These are phyloP conservation scores for Kurtzmaniella natalensis DNA, from an alignment of 1,139 yeast species.

Conservation along the genomic window DNA sequence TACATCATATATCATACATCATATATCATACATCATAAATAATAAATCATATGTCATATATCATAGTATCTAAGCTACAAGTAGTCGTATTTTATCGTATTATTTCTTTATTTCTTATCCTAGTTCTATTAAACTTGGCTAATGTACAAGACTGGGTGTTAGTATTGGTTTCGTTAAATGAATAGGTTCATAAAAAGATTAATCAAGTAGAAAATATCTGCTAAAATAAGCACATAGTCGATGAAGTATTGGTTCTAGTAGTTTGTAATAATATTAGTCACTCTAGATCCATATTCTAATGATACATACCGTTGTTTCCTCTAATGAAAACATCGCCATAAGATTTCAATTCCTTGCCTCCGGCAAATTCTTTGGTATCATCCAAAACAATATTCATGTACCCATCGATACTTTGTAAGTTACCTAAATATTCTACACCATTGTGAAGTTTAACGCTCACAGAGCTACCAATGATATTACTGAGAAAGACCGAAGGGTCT, in stretches of 20 bases:
- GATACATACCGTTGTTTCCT: constrained; percentile 81
- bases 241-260: no score
- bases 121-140: constrained; percentile 34
- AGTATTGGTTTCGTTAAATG: constrained; percentile 19
- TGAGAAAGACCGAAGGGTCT: constrained; percentile 74
- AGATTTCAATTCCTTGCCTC: constrained; percentile 48
- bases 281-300: not conserved
- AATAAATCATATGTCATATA: no score
- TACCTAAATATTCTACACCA: constrained; percentile 76
- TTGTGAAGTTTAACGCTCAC: constrained; percentile 84
- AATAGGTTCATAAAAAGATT: no score
- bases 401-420: constrained; percentile 88
- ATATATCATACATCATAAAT: no score
- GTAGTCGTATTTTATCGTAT: no score
- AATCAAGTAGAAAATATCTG: no score
- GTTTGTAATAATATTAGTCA: no score
- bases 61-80: no score
- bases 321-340: constrained; percentile 91
- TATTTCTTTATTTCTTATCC: no score
- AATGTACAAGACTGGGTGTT: constrained; percentile 42
- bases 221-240: no score
- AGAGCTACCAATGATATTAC: constrained; percentile 71
- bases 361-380: constrained; percentile 63
- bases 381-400: constrained; percentile 93
- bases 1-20: no score